Evolutionary conservation across 352 stramenopile genomes (phyloP).

Genomic region (Achlya hypogyna): DNA sequence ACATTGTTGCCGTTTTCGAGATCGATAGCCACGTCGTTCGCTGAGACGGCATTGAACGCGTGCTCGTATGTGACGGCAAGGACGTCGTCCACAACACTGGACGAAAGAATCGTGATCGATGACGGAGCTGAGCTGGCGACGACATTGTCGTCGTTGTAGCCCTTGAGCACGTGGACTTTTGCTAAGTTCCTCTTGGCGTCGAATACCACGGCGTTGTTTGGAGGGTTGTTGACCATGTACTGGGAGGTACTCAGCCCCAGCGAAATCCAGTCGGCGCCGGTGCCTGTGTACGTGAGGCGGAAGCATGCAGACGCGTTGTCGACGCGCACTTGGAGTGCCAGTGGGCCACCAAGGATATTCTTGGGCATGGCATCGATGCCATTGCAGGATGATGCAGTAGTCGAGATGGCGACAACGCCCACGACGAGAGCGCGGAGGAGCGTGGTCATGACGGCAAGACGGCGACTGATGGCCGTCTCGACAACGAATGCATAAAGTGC

Average conservation of each 20-base stretch:
- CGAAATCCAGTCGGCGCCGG: neutral
- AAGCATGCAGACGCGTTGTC: neutral
- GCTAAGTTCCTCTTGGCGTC: neutral
- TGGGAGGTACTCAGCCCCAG: neutral
- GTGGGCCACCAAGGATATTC: neutral
- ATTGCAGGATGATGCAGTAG: neutral
- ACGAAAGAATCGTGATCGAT: neutral
- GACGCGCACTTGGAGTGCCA: neutral
- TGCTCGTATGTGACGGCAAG: slow-evolving; percentile 13
- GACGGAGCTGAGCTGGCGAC: neutral
- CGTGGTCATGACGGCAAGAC: neutral
- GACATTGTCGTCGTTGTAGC: neutral
- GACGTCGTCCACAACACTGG: neutral
- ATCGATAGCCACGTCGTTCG: slow-evolving; percentile 1
- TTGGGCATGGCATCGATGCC: neutral
- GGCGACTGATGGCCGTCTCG: neutral
- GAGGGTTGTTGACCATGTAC: slow-evolving; percentile 11
- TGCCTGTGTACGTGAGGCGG: neutral
- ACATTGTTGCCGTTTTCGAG: neutral
- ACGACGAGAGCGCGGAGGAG: neutral
- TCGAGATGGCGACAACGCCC: neutral
- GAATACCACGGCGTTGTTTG: neutral
- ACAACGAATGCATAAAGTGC: no score
- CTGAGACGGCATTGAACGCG: neutral
- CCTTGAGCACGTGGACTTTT: neutral